A percentile compares a stretch with the other conserved stretches of the same genome.
Conservation (phyloP, 331 rosid species). For the Spiraea crenata region DNA sequence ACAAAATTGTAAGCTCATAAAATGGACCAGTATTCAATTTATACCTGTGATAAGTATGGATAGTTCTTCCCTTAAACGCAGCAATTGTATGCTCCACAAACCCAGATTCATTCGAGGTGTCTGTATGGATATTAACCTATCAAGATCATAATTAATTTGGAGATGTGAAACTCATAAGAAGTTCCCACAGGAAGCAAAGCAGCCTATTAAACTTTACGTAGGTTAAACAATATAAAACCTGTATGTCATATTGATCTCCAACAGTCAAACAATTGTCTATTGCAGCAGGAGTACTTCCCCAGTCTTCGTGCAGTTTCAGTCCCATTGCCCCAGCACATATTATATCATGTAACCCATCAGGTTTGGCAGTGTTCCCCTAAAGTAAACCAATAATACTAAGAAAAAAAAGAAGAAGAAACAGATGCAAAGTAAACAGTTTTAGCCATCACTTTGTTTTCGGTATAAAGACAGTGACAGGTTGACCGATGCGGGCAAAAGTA, state of each 20-base stretch:
- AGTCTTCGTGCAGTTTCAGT: slow-evolving; percentile 95
- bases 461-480: slow-evolving; percentile 11
- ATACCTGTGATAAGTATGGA: slow-evolving; percentile 92
- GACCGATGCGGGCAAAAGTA: not conserved
- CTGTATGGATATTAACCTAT: slow-evolving; percentile 94
- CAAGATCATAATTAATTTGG: slow-evolving; percentile 5
- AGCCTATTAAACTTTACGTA: not conserved
- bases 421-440: not conserved
- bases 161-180: slow-evolving; percentile 11
- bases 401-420: not conserved
- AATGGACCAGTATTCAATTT: not conserved
- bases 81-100: slow-evolving; percentile 88
- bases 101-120: slow-evolving; percentile 93
- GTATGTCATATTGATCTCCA: slow-evolving; percentile 74
- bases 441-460: slow-evolving; percentile 10
- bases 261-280: slow-evolving; percentile 74
- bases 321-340: slow-evolving; percentile 94
- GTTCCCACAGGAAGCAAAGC: not conserved
- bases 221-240: slow-evolving; percentile 37
- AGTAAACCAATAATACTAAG: slow-evolving; percentile 19
- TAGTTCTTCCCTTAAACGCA: slow-evolving; percentile 88
- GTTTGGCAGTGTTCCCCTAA: slow-evolving; percentile 80
- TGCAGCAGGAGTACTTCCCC: slow-evolving; percentile 95
- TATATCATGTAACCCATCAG: slow-evolving; percentile 65
- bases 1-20: not conserved